Evolutionary conservation across 148 eudicot genomes (phyloP).

Genomic region (Simmondsia chinensis): DNA sequence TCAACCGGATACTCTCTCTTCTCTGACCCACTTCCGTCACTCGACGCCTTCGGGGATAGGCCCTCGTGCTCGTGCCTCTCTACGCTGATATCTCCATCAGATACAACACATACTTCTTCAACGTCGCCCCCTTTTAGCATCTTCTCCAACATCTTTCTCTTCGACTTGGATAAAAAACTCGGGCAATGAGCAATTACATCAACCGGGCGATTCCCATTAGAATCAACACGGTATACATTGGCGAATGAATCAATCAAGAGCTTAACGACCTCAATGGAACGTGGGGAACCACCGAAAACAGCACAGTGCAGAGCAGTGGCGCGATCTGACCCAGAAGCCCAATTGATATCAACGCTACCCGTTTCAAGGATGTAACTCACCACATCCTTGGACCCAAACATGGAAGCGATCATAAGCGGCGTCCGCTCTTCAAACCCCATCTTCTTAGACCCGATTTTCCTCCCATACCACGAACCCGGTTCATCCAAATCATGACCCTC

Average conservation of each 20-base stretch:
- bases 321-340: conserved; percentile 73
- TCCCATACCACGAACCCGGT: conserved; percentile 62
- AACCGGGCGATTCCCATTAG: conserved; percentile 47
- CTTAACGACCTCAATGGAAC: conserved; percentile 47
- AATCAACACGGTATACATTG: conserved; percentile 40
- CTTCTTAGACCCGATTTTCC: conserved; percentile 69
- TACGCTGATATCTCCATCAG: conserved; percentile 14
- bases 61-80: conserved; percentile 14
- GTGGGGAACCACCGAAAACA: conserved; percentile 45
- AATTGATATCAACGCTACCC: conserved; percentile 53
- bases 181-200: conserved; percentile 41
- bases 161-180: conserved; percentile 24
- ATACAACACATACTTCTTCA: conserved; percentile 16
- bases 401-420: conserved; percentile 77
- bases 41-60: conserved; percentile 16
- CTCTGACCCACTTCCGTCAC: conserved; percentile 42
- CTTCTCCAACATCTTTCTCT: conserved; percentile 42
- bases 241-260: conserved; percentile 54
- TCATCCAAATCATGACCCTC: conserved; percentile 44
- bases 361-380: conserved; percentile 43
- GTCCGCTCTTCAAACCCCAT: conserved; percentile 82
- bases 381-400: conserved; percentile 68
- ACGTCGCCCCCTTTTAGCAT: conserved; percentile 25
- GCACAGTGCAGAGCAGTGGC: conserved; percentile 94
- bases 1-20: conserved; percentile 84